A percentile compares a stretch with the other conserved stretches of the same genome.
Evolutionary conservation across 139 green algal genomes (phyloP).

Genomic region (Coelastrella sp.): DNA sequence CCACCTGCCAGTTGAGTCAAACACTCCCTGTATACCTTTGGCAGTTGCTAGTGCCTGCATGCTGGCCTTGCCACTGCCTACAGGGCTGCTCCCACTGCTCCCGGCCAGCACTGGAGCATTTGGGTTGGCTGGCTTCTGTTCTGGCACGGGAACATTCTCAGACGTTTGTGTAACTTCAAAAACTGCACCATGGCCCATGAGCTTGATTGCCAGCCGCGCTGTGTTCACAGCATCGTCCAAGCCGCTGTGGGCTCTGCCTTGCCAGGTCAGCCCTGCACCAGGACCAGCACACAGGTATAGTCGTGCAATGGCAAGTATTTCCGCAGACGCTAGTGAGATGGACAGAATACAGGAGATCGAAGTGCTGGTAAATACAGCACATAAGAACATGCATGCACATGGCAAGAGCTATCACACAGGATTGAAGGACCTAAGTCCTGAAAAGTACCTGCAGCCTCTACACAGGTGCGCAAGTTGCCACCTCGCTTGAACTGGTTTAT

Average conservation of each 20-base stretch:
- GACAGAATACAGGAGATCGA: too few species aligned
- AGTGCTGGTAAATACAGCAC: too few species aligned
- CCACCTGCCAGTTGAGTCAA: neutral
- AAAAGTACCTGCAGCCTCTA: constrained; percentile 50
- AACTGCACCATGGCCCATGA: constrained; percentile 60
- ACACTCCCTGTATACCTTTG: neutral
- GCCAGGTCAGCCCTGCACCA: constrained; percentile 56
- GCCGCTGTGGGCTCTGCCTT: constrained; percentile 66
- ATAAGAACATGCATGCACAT: too few species aligned
- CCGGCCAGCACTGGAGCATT: neutral
- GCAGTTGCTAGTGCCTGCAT: neutral
- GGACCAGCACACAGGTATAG: neutral
- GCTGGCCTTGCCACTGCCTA: constrained; percentile 1
- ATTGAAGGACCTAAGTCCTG: too few species aligned
- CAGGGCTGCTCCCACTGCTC: neutral
- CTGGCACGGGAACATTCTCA: neutral
- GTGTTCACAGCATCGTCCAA: constrained; percentile 77
- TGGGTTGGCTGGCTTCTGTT: neutral
- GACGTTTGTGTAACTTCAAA: constrained; percentile 56
- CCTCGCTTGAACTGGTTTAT: constrained; percentile 31
- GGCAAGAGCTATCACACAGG: too few species aligned
- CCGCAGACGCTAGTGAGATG: too few species aligned
- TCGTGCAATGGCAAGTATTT: too few species aligned
- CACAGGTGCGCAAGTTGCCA: constrained; percentile 47
- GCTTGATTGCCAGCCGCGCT: constrained; percentile 51